Percentiles rank a stretch among this genome's conserved stretches.
Conservation (phyloP, 2,329 filamentous ascomycete genomes). For the Coniochaeta sp. region DNA sequence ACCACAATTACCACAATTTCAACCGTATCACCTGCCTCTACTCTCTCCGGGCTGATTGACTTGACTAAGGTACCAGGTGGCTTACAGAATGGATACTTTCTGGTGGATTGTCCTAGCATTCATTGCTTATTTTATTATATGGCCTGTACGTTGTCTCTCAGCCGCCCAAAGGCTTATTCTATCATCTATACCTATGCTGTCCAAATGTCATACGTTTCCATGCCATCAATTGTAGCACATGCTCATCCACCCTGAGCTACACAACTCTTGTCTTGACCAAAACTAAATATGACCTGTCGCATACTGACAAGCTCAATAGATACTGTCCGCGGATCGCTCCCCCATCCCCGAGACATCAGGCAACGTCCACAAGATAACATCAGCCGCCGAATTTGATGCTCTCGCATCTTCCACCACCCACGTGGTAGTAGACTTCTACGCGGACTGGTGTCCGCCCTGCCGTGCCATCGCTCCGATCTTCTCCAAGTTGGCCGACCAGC, state of each 20-base stretch:
- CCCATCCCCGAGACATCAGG: slow-evolving; percentile 31
- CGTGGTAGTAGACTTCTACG: slow-evolving; percentile 50
- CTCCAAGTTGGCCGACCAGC: slow-evolving; percentile 34
- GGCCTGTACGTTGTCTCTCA: not conserved
- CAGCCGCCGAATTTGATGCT: slow-evolving; percentile 37
- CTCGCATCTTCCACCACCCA: slow-evolving; percentile 39
- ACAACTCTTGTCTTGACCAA: not conserved
- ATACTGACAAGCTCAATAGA: not conserved
- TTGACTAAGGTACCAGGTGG: too few species aligned
- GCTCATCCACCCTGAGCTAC: not conserved
- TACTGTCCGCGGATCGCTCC: slow-evolving; percentile 8
- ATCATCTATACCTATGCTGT: not conserved
- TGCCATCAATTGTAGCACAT: not conserved
- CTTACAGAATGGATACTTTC: not conserved
- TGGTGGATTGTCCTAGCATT: not conserved
- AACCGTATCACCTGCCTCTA: not conserved
- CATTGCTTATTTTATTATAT: not conserved
- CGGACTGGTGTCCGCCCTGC: slow-evolving; percentile 55
- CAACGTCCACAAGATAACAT: slow-evolving; percentile 26
- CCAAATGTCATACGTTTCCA: not conserved
- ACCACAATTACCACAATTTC: not conserved
- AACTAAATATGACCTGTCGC: not conserved
- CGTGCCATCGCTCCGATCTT: slow-evolving; percentile 50
- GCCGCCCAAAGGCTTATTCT: too few species aligned
- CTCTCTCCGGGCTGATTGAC: too few species aligned